Evolutionary conservation across 2,329 filamentous ascomycete genomes (phyloP).

Genomic region (Sclerotinia glacialis): DNA sequence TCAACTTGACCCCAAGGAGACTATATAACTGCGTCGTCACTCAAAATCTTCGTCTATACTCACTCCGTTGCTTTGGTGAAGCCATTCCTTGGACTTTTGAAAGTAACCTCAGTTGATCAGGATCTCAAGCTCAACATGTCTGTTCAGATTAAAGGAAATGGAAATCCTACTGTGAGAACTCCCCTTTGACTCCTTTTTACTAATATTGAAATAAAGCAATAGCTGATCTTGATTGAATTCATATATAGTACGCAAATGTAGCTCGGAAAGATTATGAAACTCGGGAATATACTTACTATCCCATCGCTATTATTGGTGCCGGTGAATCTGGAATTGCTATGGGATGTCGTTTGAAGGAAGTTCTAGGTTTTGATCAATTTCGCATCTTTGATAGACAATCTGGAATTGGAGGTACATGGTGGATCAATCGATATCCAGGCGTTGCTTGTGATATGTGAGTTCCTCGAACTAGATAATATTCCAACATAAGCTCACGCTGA

Average conservation of each 20-base stretch:
- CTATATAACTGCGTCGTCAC: neutral
- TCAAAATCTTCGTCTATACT: neutral
- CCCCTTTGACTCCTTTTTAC: neutral
- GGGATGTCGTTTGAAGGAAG: constrained; percentile 54
- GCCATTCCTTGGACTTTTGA: neutral
- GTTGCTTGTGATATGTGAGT: constrained; percentile 51
- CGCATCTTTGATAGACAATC: constrained; percentile 56
- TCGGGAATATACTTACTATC: constrained; percentile 41
- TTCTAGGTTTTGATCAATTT: constrained; percentile 56
- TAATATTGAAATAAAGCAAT: neutral
- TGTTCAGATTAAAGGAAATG: neutral
- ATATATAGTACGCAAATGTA: constrained; percentile 32
- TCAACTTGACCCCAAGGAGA: neutral
- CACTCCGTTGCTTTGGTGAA: neutral
- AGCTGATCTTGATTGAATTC: neutral
- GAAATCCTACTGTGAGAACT: neutral
- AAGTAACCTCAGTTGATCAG: neutral
- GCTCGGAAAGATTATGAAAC: constrained; percentile 44
- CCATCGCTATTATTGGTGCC: constrained; percentile 54
- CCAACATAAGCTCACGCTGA: neutral
- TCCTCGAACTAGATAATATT: neutral
- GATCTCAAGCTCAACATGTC: neutral
- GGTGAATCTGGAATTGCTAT: constrained; percentile 59
- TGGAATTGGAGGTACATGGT: constrained; percentile 54
- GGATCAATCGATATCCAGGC: constrained; percentile 57